phyloP scores from a whole-genome alignment of 352 stramenopile genomes.

The Phytophthora ohioensis region DNA sequence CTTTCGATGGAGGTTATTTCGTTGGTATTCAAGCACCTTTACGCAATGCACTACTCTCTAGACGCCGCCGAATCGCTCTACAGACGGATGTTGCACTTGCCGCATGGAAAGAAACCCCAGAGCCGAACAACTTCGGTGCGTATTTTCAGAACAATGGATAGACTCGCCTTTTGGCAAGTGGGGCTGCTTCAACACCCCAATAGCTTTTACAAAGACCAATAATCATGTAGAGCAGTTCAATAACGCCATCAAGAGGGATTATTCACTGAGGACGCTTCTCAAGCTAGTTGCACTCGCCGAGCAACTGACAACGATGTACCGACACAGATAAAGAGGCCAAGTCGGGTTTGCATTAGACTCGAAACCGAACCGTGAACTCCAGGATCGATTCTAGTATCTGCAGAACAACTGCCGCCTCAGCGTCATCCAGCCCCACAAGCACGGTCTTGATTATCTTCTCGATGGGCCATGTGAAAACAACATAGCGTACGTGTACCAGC shows the following conservation, averaged over 20 bases:
- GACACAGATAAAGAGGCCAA: conserved; percentile 5
- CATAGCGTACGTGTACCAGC: conserved; percentile 14
- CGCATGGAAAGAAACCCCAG: no score
- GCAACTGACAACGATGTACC: background rate
- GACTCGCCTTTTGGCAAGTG: background rate
- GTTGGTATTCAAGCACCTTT: no score
- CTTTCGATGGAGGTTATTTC: no score
- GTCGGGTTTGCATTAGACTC: background rate
- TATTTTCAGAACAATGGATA: background rate
- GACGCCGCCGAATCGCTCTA: no score
- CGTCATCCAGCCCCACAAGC: conserved; percentile 6
- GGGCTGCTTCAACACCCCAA: conserved; percentile 1
- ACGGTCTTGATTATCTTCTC: conserved; percentile 7
- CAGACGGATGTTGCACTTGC: no score
- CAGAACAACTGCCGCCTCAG: background rate
- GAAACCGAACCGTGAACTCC: conserved; percentile 18
- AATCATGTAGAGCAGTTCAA: conserved; percentile 12
- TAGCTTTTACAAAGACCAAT: background rate
- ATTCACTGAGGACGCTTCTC: conserved; percentile 1
- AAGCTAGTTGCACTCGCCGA: no score
- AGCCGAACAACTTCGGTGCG: no score
- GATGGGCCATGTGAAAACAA: conserved; percentile 3
- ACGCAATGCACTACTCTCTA: no score
- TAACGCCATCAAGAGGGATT: conserved; percentile 32
- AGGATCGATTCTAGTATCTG: conserved; percentile 6